A percentile compares a stretch with the other conserved stretches of the same genome.
Conservation (phyloP, 352 stramenopile genomes). For the Phytophthora melonis region DNA sequence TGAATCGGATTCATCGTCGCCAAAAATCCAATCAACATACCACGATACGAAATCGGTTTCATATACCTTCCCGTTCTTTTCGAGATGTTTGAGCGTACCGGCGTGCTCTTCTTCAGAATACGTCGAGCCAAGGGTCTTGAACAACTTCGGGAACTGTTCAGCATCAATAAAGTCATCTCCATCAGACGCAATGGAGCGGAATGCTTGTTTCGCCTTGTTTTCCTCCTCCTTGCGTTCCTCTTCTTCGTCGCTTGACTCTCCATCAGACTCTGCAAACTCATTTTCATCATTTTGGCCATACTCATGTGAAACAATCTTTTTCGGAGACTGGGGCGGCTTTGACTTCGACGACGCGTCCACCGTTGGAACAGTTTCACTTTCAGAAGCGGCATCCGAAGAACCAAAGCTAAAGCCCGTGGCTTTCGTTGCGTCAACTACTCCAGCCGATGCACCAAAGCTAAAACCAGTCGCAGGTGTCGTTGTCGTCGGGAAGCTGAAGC, state of each 20-base stretch:
- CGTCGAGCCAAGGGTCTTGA: constrained; percentile 53
- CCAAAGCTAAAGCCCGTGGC: background rate
- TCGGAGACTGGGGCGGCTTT: background rate
- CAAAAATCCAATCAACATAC: constrained; percentile 67
- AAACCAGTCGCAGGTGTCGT: constrained; percentile 9
- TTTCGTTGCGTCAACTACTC: background rate
- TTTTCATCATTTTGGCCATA: constrained; percentile 66
- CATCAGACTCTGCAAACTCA: constrained; percentile 48
- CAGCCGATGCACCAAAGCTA: constrained; percentile 8
- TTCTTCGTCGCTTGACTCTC: constrained; percentile 57
- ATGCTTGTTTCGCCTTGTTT: constrained; percentile 46
- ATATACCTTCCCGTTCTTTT: constrained; percentile 33
- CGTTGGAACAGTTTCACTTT: background rate
- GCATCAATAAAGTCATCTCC: constrained; percentile 33
- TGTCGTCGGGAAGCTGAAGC: constrained; percentile 20
- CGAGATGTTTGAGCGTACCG: constrained; percentile 9
- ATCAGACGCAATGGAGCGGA: constrained; percentile 38
- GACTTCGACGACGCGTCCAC: background rate
- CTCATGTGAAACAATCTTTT: constrained; percentile 21
- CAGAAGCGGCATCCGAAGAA: background rate
- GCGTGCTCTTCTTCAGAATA: constrained; percentile 63
- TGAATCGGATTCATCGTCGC: constrained; percentile 40
- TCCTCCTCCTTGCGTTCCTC: constrained; percentile 63
- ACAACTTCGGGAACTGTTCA: constrained; percentile 51
- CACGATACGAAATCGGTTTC: constrained; percentile 54